phyloP scores from a whole-genome alignment of 495 filamentous ascomycete species.

The Aspergillus biplanus region DNA sequence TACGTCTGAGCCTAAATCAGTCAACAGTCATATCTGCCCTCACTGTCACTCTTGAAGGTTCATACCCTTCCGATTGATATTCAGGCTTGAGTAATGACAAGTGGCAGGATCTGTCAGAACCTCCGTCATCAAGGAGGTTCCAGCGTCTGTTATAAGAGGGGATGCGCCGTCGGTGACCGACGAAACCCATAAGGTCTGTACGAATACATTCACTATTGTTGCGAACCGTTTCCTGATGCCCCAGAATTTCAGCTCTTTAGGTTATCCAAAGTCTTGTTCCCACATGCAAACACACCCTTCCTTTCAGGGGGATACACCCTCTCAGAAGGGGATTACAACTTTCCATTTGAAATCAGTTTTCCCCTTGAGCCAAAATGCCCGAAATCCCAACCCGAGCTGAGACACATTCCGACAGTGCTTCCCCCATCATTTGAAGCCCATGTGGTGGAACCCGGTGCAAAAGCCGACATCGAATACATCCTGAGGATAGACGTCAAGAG shows the following conservation, averaged over 20 bases:
- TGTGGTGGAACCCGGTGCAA: not conserved
- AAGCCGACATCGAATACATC: slow-evolving; percentile 3
- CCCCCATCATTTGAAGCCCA: slow-evolving; percentile 10
- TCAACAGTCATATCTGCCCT: slow-evolving; percentile 10
- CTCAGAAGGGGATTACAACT: not conserved
- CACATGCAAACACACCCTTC: not conserved
- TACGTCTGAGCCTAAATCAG: slow-evolving; percentile 2
- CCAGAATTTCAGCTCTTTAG: not conserved
- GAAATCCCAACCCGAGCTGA: not conserved
- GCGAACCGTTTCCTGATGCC: no score
- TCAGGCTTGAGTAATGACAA: not conserved
- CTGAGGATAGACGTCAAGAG: not conserved
- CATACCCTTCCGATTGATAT: not conserved
- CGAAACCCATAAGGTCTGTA: slow-evolving; percentile 8
- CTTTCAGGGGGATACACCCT: slow-evolving; percentile 5
- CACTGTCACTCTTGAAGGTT: slow-evolving; percentile 8
- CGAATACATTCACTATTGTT: not conserved
- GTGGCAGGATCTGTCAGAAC: not conserved
- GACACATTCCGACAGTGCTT: not conserved
- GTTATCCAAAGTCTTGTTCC: not conserved
- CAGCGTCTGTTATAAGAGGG: slow-evolving; percentile 1
- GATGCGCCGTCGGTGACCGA: slow-evolving; percentile 11
- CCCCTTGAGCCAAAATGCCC: not conserved
- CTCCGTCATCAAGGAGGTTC: slow-evolving; percentile 5
- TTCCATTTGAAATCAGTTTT: slow-evolving; percentile 11